Evolutionary conservation across 805 yeast genomes (phyloP), one percentile per base, ranked within the genome.

Genomic region (Schwanniomyces sp.): DNA sequence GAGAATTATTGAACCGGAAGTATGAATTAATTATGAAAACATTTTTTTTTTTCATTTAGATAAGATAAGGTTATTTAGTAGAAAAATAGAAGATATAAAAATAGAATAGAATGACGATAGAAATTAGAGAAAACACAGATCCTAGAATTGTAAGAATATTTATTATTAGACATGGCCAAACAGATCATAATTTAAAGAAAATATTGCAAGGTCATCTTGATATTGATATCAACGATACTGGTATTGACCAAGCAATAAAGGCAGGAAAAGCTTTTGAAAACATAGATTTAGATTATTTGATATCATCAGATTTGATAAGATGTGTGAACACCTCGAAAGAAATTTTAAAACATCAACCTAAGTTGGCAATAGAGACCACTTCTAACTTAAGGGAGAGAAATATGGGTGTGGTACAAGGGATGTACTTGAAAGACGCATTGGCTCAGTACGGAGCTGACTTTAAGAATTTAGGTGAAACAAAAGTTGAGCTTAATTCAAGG

Each of bases 121-220:
- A 41, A 34, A 34, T 49, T n/a, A 42, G 39, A 16, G 16, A 60
- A 34, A 79, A 77, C 54, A 54, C 56, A 1, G 74, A 75, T 52
- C 56, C 64, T 3, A 52, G 62, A 5, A 54, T 64, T 7, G 61
- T 80, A 1, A 69, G 87, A 24, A 56, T 87, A 2, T 84, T 85
- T 53, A 63, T 88, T 5, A 80, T 89, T 4, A 79, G 96, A 57
- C 96, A 89, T 57, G 96, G 96, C 1, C 94, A 86, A 62, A 89
- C 96, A 0, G 83, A 83, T 47, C 84, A 85, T 64, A 89, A 89
- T 60, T 74, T 75, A 34, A 61, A 76, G 45, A 85, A 82, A 64
- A 85, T 86, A 42, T 64, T 89, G 34, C 96, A 89, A 64, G 96
- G 96, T 1, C 96, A 89, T 59, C 57, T 72, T 40, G 85, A 89